A percentile compares a stretch with the other conserved stretches of the same genome.
phyloP scores from a whole-genome alignment of 208 protist species.

The Crithidia fasciculata region DNA sequence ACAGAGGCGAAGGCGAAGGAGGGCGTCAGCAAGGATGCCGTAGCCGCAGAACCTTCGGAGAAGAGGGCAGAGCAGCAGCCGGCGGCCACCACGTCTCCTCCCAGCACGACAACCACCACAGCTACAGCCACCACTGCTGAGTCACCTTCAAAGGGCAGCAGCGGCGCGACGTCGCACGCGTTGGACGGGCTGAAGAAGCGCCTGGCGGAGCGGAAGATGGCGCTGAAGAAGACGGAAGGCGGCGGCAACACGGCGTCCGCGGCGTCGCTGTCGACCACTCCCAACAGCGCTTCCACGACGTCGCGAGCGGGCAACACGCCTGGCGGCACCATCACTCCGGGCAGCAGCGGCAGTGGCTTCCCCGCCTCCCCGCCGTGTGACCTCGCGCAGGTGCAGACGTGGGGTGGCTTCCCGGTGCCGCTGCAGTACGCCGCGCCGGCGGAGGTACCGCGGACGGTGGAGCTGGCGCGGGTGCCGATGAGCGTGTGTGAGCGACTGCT shows the following conservation, averaged over 20 bases:
- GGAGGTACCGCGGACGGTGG: conserved; percentile 27
- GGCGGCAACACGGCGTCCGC: background rate
- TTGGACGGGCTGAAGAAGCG: conserved; percentile 51
- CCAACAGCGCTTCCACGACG: background rate
- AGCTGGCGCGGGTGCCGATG: conserved; percentile 39
- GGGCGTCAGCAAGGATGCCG: background rate
- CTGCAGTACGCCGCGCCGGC: conserved; percentile 23
- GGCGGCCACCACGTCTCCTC: too few species aligned
- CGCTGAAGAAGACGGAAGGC: conserved; percentile 29
- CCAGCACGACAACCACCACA: background rate
- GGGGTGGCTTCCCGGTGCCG: conserved; percentile 36
- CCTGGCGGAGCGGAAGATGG: conserved; percentile 53
- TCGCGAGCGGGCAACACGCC: background rate
- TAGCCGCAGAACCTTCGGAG: too few species aligned
- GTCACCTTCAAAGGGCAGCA: background rate
- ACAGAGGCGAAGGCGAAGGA: background rate
- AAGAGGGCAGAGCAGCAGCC: too few species aligned
- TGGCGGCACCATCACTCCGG: background rate
- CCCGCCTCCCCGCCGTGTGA: conserved; percentile 2
- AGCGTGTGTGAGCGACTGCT: conserved; percentile 56
- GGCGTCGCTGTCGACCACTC: background rate
- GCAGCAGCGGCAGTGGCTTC: conserved; percentile 11
- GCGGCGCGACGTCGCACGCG: conserved; percentile 28
- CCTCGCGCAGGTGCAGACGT: conserved; percentile 15
- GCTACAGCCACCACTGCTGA: conserved; percentile 3